Percentiles rank a stretch among this genome's conserved stretches.
Conservation (phyloP, 2,329 filamentous ascomycete species). For the Cladosporium sp. region DNA sequence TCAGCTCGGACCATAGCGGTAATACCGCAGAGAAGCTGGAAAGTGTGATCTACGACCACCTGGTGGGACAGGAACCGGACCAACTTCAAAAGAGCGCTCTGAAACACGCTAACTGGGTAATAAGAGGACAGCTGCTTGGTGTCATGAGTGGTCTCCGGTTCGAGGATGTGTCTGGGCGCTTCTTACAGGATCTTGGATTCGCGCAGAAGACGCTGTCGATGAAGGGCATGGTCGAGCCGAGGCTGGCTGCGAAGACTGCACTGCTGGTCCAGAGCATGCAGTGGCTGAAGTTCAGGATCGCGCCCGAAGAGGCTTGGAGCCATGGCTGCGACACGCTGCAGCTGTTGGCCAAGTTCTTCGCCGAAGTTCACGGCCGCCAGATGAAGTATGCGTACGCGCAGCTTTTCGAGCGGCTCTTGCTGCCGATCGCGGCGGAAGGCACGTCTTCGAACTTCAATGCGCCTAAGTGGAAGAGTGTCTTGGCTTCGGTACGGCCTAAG, state of each 20-base stretch:
- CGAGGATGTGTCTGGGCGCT: conserved; percentile 71
- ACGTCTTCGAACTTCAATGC: conserved; percentile 64
- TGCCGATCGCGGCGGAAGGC: conserved; percentile 79
- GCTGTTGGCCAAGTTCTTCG: conserved; percentile 73
- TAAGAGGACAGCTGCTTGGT: conserved; percentile 89
- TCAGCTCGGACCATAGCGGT: conserved; percentile 52
- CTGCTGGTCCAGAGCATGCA: conserved; percentile 88
- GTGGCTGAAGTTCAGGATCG: conserved; percentile 70
- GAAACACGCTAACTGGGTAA: conserved; percentile 89
- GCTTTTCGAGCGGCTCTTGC: conserved; percentile 75
- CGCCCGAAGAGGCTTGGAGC: conserved; percentile 70
- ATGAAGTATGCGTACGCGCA: conserved; percentile 95
- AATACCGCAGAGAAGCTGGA: conserved; percentile 95
- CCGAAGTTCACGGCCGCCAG: conserved; percentile 75
- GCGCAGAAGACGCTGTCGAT: conserved; percentile 68
- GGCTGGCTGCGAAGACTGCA: conserved; percentile 75
- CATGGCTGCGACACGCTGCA: conserved; percentile 85
- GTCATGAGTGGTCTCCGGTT: conserved; percentile 95
- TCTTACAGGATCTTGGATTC: conserved; percentile 70
- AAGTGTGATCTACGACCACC: conserved; percentile 91
- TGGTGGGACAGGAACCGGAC: conserved; percentile 34
- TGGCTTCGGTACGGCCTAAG: conserved; percentile 70
- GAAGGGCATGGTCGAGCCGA: conserved; percentile 61
- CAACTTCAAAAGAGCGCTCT: conserved; percentile 8
- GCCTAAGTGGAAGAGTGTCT: conserved; percentile 79